A percentile compares a stretch with the other conserved stretches of the same genome.
Evolutionary conservation across 1,284 basidiomycete genomes (phyloP).

Genomic region (Trametes versicolor): DNA sequence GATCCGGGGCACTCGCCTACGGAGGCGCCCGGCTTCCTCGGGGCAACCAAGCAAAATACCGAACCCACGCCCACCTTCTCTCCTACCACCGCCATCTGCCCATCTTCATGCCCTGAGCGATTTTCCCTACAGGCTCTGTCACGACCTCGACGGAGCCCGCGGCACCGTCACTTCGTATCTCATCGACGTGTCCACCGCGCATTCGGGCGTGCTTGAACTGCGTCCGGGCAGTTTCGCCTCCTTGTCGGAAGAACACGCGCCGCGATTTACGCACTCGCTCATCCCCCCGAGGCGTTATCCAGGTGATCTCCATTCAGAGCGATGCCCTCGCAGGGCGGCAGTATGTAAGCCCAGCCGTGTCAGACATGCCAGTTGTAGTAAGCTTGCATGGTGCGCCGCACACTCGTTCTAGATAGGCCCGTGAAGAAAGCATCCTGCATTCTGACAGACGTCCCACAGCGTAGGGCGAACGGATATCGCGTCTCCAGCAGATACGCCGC

Average conservation of each 20-base stretch:
- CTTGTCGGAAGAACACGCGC: slow-evolving; percentile 3
- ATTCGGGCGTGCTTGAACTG: background rate
- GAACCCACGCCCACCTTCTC: background rate
- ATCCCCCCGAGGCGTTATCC: background rate
- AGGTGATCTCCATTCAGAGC: background rate
- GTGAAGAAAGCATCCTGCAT: background rate
- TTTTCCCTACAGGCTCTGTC: background rate
- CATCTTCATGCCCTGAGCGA: background rate
- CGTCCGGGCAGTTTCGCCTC: slow-evolving; percentile 5
- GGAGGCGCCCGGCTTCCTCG: slow-evolving; percentile 5
- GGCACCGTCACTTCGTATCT: background rate
- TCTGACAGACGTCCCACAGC: background rate
- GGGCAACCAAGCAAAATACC: background rate
- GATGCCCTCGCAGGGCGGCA: background rate
- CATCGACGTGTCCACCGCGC: background rate
- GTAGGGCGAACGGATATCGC: background rate
- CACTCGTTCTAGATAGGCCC: background rate
- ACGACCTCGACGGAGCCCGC: background rate
- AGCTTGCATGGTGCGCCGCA: background rate
- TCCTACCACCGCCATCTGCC: background rate
- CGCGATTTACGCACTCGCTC: background rate
- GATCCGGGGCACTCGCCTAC: slow-evolving; percentile 3
- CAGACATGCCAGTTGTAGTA: background rate
- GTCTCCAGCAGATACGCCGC: background rate
- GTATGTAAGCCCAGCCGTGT: too few species aligned